phyloP scores from a whole-genome alignment of 345 rosid species.

The Trapa incisa region DNA sequence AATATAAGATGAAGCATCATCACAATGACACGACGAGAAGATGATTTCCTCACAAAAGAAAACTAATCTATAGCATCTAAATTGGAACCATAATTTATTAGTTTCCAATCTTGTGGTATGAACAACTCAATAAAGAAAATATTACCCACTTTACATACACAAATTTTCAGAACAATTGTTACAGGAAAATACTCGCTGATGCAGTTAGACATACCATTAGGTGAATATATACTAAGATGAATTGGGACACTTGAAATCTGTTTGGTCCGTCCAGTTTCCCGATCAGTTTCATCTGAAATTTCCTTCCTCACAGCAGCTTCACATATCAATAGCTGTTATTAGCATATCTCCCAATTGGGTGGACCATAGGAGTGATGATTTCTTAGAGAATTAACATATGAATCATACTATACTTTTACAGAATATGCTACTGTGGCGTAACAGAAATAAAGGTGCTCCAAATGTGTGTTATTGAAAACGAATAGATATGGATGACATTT shows the following conservation, averaged over 20 bases:
- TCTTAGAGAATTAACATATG: neutral
- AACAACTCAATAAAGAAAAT: neutral
- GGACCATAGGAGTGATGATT: too few relatives aligned
- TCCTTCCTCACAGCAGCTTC: slow-evolving; percentile 97
- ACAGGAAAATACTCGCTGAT: neutral
- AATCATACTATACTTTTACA: neutral
- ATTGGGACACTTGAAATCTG: slow-evolving; percentile 92
- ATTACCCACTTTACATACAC: too few relatives aligned
- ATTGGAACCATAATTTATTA: neutral
- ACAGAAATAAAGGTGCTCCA: neutral
- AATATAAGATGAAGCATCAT: neutral
- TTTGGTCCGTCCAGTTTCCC: slow-evolving; percentile 89
- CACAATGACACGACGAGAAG: neutral
- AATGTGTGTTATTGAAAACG: neutral
- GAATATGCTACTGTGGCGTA: neutral
- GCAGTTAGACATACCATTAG: slow-evolving; percentile 39
- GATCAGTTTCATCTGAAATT: slow-evolving; percentile 95
- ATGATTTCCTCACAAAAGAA: neutral
- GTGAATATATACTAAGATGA: slow-evolving; percentile 95
- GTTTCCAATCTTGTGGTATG: neutral
- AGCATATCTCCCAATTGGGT: neutral
- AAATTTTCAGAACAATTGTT: neutral
- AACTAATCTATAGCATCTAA: neutral
- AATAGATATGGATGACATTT: neutral
- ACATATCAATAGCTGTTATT: slow-evolving; percentile 1